Evolutionary conservation across 2,329 filamentous ascomycete genomes (phyloP), one percentile per base, ranked within the genome.

Genomic region (Hypoxylon sp.): DNA sequence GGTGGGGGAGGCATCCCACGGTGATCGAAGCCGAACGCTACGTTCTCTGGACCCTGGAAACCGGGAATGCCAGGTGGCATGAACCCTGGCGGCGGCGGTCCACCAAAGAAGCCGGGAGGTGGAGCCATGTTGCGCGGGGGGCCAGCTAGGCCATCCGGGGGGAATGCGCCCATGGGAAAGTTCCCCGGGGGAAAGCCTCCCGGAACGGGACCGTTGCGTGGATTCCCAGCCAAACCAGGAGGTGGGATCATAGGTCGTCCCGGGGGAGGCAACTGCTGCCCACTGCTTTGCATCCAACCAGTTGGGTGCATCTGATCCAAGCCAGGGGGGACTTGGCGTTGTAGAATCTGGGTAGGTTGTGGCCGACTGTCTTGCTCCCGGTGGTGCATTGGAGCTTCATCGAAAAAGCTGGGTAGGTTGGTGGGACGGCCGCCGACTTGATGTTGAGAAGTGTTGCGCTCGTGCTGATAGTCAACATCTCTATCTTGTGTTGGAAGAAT

Each of bases 281-380:
- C 78, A 53, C 77, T 80, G 44, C 81, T 62, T 53, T 74, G 82
- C 80, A 88, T 83, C 82, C 86, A 88, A 54, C 72, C 70, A 64
- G 79, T 84, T 17, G 84, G 86, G 17, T 85, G 86, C 80, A 90
- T 86, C 73, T 87, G 86, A 50, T 89, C 88, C 44, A 91, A 79
- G 6, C 89, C 88, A 1, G 87, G 87, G 17, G 85, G 86, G 0
- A 84, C 86, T n/a, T 87, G 88, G 5, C 88, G 86, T 77, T 91
- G 88, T 21, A 91, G 78, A 58, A 91, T 91, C 75, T 91, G 88
- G 3, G 88, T 89, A 3, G 87, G 88, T 63, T 83, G 84, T 27
- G 81, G 82, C 39, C 82, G 82, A 63, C 77, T 72, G 46, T 88
- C 86, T 24, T 78, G 79, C 29, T 88, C 84, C 13, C 79, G 77